phyloP scores from a whole-genome alignment of 331 rosid species.

The Rhamnella rubrinervis region DNA sequence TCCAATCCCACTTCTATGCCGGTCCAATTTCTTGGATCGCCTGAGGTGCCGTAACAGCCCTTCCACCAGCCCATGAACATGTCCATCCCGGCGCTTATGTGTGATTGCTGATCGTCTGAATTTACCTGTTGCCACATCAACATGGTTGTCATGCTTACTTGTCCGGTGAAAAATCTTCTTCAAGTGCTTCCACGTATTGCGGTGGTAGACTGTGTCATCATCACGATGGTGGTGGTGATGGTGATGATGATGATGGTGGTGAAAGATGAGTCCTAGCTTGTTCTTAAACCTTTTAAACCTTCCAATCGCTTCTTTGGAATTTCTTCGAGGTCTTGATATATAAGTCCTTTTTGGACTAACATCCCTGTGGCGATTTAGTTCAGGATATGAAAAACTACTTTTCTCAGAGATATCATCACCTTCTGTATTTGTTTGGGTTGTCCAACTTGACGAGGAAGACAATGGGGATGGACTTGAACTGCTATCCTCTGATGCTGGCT shows the following conservation, averaged over 20 bases:
- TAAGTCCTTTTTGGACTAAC: conserved; percentile 18
- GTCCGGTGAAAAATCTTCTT: conserved; percentile 32
- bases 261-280: conserved; percentile 63
- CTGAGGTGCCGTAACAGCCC: conserved; percentile 46
- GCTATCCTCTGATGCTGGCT: conserved; percentile 9
- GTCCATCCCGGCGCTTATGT: conserved; percentile 36
- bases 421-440: not conserved
- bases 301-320: conserved; percentile 34
- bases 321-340: not conserved
- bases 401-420: conserved; percentile 24
- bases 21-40: conserved; percentile 38
- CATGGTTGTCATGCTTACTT: conserved; percentile 11
- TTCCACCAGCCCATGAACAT: conserved; percentile 53
- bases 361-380: conserved; percentile 1
- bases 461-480: conserved; percentile 15
- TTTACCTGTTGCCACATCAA: conserved; percentile 10
- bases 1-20: conserved; percentile 20
- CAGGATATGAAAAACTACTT: conserved; percentile 20
- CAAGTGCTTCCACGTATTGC: conserved; percentile 45
- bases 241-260: conserved; percentile 66
- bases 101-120: conserved; percentile 23
- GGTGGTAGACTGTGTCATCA: not conserved
- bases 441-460: conserved; percentile 19
- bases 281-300: conserved; percentile 47
- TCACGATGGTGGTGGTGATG: conserved; percentile 38